Evolutionary conservation across 1,284 basidiomycete genomes (phyloP).

Genomic region (Austroboletus novae-zelandiae): DNA sequence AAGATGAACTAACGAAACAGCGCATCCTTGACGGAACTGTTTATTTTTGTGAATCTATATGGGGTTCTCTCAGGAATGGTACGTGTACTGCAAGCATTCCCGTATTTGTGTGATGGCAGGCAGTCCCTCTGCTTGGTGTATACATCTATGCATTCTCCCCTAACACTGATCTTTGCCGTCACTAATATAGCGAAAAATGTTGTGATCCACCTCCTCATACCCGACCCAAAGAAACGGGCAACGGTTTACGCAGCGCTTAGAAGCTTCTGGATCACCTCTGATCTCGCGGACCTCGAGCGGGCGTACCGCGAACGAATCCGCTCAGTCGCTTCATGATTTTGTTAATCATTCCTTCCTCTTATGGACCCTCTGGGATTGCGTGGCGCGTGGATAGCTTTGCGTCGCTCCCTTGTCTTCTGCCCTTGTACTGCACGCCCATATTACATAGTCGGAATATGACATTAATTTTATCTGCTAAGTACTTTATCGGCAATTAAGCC

Average conservation of each 20-base stretch:
- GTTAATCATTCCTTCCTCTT: not conserved
- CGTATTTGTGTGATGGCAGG: slow-evolving; percentile 2
- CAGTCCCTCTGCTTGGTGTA: not conserved
- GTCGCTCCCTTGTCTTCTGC: not conserved
- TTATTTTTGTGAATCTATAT: slow-evolving; percentile 51
- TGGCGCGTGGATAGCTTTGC: not conserved
- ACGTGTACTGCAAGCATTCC: slow-evolving; percentile 21
- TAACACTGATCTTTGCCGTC: slow-evolving; percentile 6
- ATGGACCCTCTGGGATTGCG: not conserved
- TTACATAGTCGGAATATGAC: not conserved
- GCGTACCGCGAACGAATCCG: slow-evolving; percentile 58
- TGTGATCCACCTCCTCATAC: slow-evolving; percentile 54
- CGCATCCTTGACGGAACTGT: slow-evolving; percentile 64
- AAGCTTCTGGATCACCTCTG: slow-evolving; percentile 61
- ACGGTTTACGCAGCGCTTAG: slow-evolving; percentile 59
- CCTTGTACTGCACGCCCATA: not conserved
- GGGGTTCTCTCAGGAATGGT: slow-evolving; percentile 62
- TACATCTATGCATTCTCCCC: not conserved
- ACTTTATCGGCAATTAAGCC: slow-evolving; percentile 39
- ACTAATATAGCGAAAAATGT: slow-evolving; percentile 50
- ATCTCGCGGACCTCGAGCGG: slow-evolving; percentile 55
- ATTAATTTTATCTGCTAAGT: not conserved
- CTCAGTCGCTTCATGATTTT: slow-evolving; percentile 14
- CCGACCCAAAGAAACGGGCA: slow-evolving; percentile 53
- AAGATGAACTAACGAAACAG: slow-evolving; percentile 61